Percentiles rank a stretch among this genome's conserved stretches.
These are phyloP conservation scores for Myxozyma neotropica DNA, from an alignment of 805 yeast genomes.

Conservation along the genomic window DNA sequence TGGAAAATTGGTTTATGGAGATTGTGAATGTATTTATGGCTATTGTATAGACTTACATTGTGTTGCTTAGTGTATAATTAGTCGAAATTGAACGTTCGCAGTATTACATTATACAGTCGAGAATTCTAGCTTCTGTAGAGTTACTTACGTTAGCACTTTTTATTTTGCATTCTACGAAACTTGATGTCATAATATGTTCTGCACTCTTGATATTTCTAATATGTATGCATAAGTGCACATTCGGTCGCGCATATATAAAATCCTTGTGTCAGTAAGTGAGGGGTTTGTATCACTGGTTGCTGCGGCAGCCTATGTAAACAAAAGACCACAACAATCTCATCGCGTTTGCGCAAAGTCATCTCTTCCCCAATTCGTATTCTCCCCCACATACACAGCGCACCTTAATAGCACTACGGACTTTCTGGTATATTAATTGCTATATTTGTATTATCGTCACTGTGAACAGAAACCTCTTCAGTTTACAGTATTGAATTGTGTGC, in stretches of 20 bases:
- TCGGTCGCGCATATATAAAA: neutral
- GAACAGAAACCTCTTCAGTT: too few relatives aligned
- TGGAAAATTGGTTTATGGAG: conserved; percentile 1
- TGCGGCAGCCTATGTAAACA: conserved; percentile 10
- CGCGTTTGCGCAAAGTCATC: neutral
- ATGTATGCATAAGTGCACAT: too few relatives aligned
- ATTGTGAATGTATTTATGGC: neutral
- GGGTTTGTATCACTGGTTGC: neutral
- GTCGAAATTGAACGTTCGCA: neutral
- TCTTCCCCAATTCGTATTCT: neutral
- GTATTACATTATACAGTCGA: neutral
- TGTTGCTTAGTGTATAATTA: conserved; percentile 1
- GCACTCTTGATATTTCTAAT: too few relatives aligned
- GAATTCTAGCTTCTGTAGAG: too few relatives aligned
- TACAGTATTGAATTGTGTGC: too few relatives aligned
- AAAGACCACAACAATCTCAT: neutral
- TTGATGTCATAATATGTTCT: too few relatives aligned
- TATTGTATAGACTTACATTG: neutral
- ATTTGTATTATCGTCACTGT: neutral
- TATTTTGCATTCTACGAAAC: too few relatives aligned
- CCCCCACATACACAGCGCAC: neutral
- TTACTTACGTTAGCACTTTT: too few relatives aligned
- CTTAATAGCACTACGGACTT: too few relatives aligned
- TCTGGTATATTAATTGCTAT: too few relatives aligned
- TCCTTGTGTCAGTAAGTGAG: neutral